phyloP scores from a whole-genome alignment of 2,329 filamentous ascomycete genomes.

The Colletotrichum sp. region DNA sequence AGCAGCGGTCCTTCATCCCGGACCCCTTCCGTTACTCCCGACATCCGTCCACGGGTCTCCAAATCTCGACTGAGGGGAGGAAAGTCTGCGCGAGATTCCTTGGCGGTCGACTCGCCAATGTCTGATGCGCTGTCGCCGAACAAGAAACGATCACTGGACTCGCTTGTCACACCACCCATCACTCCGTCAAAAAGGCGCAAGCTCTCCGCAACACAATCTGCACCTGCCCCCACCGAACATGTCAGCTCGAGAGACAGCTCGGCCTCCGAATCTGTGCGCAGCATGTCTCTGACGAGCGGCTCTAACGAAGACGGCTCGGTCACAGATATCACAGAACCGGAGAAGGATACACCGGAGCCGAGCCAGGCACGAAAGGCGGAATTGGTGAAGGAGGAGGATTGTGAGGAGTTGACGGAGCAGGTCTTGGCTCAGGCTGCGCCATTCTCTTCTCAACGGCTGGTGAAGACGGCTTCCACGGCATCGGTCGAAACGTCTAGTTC shows the following conservation, averaged over 20 bases:
- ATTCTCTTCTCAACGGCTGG: background rate
- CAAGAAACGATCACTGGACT: slow-evolving; percentile 46
- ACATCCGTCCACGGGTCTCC: slow-evolving; percentile 21
- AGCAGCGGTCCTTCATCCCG: slow-evolving; percentile 56
- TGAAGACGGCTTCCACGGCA: background rate
- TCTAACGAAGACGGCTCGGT: slow-evolving; percentile 34
- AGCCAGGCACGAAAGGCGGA: slow-evolving; percentile 34
- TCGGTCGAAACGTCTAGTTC: background rate
- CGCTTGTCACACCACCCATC: slow-evolving; percentile 57
- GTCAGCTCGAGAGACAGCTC: slow-evolving; percentile 45
- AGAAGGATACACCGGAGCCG: slow-evolving; percentile 50
- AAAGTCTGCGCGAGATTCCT: slow-evolving; percentile 21
- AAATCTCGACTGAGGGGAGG: slow-evolving; percentile 32
- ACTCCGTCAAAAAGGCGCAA: slow-evolving; percentile 60
- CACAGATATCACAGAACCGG: slow-evolving; percentile 56
- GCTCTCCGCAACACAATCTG: slow-evolving; percentile 31
- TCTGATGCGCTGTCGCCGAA: slow-evolving; percentile 34
- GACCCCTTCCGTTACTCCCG: slow-evolving; percentile 52
- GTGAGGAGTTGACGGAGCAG: slow-evolving; percentile 22
- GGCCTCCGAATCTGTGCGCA: slow-evolving; percentile 31
- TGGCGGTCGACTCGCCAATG: slow-evolving; percentile 22
- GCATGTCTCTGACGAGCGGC: slow-evolving; percentile 35
- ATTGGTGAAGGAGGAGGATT: slow-evolving; percentile 37
- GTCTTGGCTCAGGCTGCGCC: slow-evolving; percentile 21
- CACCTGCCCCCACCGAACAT: slow-evolving; percentile 1